phyloP scores from a whole-genome alignment of 306 rosid species.

The Rosa lucieae region DNA sequence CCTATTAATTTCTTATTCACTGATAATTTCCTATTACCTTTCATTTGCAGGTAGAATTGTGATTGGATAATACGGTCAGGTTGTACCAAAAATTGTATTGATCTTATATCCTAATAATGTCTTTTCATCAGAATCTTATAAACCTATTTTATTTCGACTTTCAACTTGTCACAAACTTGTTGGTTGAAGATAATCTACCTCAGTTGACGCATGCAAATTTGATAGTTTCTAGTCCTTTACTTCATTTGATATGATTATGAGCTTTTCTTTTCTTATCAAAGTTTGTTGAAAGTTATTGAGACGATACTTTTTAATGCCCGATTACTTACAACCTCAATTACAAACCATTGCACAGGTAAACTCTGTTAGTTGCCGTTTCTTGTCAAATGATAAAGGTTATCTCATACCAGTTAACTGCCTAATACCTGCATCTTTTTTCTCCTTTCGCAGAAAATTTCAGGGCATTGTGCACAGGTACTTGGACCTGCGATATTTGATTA shows the following conservation, averaged over 20 bases:
- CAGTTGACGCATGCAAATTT: neutral
- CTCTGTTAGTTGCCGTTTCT: neutral
- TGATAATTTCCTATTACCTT: conserved; percentile 20
- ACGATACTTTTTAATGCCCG: neutral
- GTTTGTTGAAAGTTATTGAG: neutral
- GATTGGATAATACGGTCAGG: conserved; percentile 78
- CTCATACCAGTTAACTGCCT: conserved; percentile 25
- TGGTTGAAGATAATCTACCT: conserved; percentile 2
- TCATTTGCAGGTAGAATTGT: conserved; percentile 73
- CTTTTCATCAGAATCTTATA: conserved; percentile 12
- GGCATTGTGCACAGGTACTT: conserved; percentile 84
- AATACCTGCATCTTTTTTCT: conserved; percentile 8
- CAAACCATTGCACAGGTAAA: neutral
- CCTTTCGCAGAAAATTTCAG: conserved; percentile 65
- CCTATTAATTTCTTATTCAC: conserved; percentile 15
- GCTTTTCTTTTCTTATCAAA: conserved; percentile 2
- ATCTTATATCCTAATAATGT: conserved; percentile 7
- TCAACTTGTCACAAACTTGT: conserved; percentile 5
- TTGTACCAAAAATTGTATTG: conserved; percentile 71
- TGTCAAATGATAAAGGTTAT: neutral
- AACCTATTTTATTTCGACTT: neutral
- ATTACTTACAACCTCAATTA: neutral
- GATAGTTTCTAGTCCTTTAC: conserved; percentile 13
- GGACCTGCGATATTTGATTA: neutral
- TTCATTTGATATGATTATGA: conserved; percentile 4